phyloP scores from a whole-genome alignment of 2,329 filamentous ascomycete genomes.

The Boeremia lycopersici region DNA sequence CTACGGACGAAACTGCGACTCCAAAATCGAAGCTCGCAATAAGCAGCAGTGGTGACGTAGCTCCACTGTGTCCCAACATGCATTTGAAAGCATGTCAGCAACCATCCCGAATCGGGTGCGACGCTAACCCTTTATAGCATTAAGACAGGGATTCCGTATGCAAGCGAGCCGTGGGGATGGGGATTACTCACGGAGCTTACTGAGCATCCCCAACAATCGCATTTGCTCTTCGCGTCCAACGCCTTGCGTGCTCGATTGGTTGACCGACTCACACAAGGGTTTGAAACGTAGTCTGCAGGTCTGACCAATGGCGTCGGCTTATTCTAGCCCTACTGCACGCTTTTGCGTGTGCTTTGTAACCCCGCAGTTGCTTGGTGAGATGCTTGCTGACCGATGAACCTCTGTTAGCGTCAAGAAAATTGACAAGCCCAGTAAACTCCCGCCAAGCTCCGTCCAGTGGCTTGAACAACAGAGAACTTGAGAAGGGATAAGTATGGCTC shows the following conservation, averaged over 20 bases:
- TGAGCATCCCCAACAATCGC: constrained; percentile 3
- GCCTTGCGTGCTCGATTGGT: background rate
- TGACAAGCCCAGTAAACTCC: background rate
- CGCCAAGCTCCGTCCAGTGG: background rate
- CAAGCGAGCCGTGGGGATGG: background rate
- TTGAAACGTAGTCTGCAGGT: background rate
- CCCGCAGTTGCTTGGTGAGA: constrained; percentile 11
- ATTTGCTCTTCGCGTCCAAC: background rate
- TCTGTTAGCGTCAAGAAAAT: background rate
- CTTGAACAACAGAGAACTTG: background rate
- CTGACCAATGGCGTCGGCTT: background rate
- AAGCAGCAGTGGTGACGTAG: constrained; percentile 3
- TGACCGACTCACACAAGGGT: background rate
- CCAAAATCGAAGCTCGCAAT: background rate
- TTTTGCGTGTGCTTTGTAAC: constrained; percentile 9
- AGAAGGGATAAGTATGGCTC: background rate
- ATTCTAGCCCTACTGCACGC: background rate
- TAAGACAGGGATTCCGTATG: background rate
- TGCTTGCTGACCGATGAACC: constrained; percentile 6
- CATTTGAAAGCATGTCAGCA: constrained; percentile 7
- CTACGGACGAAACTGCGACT: constrained; percentile 6
- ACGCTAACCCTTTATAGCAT: background rate
- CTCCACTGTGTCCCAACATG: background rate
- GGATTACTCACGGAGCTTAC: constrained; percentile 1
- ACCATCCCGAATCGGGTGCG: background rate